phyloP scores from a whole-genome alignment of 148 eudicot species.

The Chenopodium album region DNA sequence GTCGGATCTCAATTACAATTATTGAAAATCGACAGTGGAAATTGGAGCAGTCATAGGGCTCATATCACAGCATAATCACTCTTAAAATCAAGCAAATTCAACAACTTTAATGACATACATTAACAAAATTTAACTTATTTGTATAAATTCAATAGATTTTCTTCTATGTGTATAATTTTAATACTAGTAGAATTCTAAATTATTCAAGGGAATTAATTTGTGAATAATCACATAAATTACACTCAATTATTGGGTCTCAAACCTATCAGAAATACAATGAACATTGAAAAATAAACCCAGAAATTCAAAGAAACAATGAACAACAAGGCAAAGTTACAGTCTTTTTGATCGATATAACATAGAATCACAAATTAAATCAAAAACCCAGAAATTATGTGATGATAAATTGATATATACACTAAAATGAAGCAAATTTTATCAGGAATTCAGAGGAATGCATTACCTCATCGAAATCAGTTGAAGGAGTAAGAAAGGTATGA shows the following conservation, averaged over 20 bases:
- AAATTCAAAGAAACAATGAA: background rate
- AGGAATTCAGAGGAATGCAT: constrained; percentile 8
- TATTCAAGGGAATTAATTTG: background rate
- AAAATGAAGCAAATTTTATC: background rate
- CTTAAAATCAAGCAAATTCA: background rate
- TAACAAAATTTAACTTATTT: background rate
- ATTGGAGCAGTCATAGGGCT: background rate
- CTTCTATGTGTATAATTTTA: background rate
- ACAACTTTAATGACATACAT: background rate
- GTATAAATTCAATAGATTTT: background rate
- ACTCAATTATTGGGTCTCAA: background rate
- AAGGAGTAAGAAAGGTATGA: background rate
- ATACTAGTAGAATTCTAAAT: background rate
- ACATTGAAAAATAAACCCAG: background rate
- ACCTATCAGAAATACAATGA: background rate
- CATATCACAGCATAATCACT: background rate
- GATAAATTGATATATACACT: background rate
- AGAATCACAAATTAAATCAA: background rate
- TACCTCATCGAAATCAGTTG: constrained; percentile 1
- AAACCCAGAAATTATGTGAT: background rate
- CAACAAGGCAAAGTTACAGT: background rate
- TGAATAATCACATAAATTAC: background rate
- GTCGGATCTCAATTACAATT: constrained; percentile 2
- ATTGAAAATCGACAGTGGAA: background rate
- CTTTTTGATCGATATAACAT: background rate